Percentiles rank a stretch among this genome's conserved stretches.
phyloP scores from a whole-genome alignment of 257 asterid species.

The Voacanga thouarsii region DNA sequence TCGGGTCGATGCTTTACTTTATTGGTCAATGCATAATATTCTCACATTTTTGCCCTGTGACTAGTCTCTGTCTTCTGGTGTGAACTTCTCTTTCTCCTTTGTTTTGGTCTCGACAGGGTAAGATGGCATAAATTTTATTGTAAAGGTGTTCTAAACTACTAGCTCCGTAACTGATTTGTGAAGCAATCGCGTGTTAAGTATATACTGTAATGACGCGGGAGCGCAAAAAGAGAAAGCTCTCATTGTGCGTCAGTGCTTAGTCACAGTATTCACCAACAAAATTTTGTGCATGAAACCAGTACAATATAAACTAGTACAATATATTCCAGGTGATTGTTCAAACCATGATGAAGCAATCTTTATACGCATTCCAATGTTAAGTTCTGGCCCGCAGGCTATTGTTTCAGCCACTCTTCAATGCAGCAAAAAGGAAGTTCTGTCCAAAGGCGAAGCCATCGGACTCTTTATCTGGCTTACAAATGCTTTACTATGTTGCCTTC shows the following conservation, averaged over 20 bases:
- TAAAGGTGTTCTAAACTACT: not conserved
- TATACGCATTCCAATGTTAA: not conserved
- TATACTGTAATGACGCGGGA: not conserved
- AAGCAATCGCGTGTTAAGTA: not conserved
- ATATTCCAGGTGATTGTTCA: not conserved
- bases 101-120: not conserved
- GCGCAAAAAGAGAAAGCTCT: not conserved
- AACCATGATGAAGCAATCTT: not conserved
- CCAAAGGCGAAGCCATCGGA: not conserved
- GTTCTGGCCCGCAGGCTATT: not conserved
- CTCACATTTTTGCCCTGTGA: not conserved
- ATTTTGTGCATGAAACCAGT: not conserved
- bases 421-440: too few relatives aligned
- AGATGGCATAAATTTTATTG: not conserved
- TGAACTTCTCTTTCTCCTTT: not conserved
- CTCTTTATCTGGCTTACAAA: not conserved
- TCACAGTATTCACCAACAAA: not conserved
- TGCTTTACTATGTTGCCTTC: not conserved
- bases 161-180: not conserved
- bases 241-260: not conserved
- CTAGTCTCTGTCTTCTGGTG: not conserved
- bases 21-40: not conserved
- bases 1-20: not conserved
- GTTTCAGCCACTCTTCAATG: not conserved
- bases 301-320: not conserved